Conservation (phyloP, 2,329 filamentous ascomycete species). For the Orbilia blumenaviensis region DNA sequence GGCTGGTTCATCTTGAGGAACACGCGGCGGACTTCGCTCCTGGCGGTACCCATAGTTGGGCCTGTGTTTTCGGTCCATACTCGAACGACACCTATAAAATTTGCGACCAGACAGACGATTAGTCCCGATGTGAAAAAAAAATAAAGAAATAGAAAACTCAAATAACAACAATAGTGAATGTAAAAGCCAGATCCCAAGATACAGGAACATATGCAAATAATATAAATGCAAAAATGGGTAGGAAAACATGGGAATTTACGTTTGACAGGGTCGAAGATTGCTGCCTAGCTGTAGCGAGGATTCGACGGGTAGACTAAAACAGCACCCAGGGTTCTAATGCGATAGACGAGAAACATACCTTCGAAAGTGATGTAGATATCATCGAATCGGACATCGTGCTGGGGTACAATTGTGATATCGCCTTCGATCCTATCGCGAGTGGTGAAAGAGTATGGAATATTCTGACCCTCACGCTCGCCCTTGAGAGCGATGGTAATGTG, state of each 20-base stretch:
- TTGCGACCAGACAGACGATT: neutral
- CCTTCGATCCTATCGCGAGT: conserved; percentile 70
- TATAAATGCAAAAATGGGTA: too few relatives aligned
- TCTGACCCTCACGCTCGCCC: conserved; percentile 50
- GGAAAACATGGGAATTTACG: neutral
- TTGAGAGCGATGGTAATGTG: conserved; percentile 55
- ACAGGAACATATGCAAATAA: conserved; percentile 1
- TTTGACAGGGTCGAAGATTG: conserved; percentile 23
- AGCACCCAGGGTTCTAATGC: conserved; percentile 8
- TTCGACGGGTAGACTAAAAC: conserved; percentile 46
- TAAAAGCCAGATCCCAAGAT: conserved; percentile 4
- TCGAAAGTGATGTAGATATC: conserved; percentile 69
- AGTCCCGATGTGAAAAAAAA: neutral
- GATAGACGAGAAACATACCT: conserved; percentile 61
- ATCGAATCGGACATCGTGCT: conserved; percentile 68
- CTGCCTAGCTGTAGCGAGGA: conserved; percentile 53
- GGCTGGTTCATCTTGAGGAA: conserved; percentile 73
- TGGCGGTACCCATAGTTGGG: conserved; percentile 53
- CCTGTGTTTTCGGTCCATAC: conserved; percentile 57
- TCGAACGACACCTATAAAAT: conserved; percentile 54
- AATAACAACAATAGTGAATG: too few relatives aligned
- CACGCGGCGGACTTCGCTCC: conserved; percentile 52
- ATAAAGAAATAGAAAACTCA: neutral
- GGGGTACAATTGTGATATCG: conserved; percentile 64
- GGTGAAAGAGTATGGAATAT: conserved; percentile 60